phyloP scores from a whole-genome alignment of 306 rosid genomes.

The Abrus pulchellus region DNA sequence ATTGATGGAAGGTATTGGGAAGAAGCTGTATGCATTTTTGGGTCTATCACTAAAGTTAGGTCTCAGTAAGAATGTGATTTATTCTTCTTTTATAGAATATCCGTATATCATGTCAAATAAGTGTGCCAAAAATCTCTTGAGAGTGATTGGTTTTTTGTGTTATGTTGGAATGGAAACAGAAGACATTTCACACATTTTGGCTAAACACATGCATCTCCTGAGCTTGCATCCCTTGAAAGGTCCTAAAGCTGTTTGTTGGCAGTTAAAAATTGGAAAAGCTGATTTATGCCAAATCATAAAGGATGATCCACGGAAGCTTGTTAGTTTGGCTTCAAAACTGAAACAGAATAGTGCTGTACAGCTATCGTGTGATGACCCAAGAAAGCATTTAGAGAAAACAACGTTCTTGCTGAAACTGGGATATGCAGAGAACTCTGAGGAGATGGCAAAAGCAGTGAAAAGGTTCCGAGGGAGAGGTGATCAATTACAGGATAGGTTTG shows the following conservation, averaged over 20 bases:
- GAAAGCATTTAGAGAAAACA: constrained; percentile 59
- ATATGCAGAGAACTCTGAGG: constrained; percentile 79
- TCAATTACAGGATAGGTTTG: constrained; percentile 84
- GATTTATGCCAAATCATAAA: constrained; percentile 61
- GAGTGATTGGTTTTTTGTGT: constrained; percentile 63
- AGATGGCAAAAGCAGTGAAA: constrained; percentile 73
- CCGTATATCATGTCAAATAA: constrained; percentile 57
- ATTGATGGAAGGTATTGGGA: constrained; percentile 75
- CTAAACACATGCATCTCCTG: constrained; percentile 57
- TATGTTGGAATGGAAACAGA: constrained; percentile 65
- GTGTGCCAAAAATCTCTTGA: constrained; percentile 57
- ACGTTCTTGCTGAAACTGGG: constrained; percentile 74
- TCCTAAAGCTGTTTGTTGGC: constrained; percentile 64
- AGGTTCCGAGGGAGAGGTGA: constrained; percentile 80
- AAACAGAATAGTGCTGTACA: constrained; percentile 46
- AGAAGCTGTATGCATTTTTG: constrained; percentile 57
- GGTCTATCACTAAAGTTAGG: constrained; percentile 65
- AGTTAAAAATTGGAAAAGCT: constrained; percentile 60
- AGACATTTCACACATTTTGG: constrained; percentile 59
- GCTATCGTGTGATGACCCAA: constrained; percentile 40
- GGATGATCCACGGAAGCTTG: constrained; percentile 68
- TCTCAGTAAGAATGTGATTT: constrained; percentile 55
- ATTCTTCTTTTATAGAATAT: constrained; percentile 60
- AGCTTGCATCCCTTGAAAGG: constrained; percentile 61
- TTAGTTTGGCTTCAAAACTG: constrained; percentile 61